phyloP scores from a whole-genome alignment of 805 yeast genomes.

The Torulaspora maleeae region DNA sequence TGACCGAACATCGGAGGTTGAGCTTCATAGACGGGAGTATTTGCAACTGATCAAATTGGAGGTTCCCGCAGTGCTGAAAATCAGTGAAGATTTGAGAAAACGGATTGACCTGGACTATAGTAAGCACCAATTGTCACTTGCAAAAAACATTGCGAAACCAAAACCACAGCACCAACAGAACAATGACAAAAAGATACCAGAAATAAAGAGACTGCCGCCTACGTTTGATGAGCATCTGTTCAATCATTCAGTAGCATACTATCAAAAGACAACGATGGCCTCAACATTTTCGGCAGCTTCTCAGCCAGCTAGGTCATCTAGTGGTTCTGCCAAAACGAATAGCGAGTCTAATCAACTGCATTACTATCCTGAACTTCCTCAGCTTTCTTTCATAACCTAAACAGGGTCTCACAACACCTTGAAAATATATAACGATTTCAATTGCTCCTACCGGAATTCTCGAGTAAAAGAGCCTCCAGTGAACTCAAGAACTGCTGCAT shows the following conservation, averaged over 20 bases:
- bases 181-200: slow-evolving; percentile 1
- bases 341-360: neutral
- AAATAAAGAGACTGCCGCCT: slow-evolving; percentile 16
- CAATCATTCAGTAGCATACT: slow-evolving; percentile 24
- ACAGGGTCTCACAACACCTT: neutral
- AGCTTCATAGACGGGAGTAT: slow-evolving; percentile 24
- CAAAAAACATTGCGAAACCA: slow-evolving; percentile 27
- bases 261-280: slow-evolving; percentile 8
- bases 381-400: slow-evolving; percentile 10
- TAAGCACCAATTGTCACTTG: slow-evolving; percentile 25
- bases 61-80: slow-evolving; percentile 32
- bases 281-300: neutral
- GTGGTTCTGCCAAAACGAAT: neutral
- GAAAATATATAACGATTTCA: neutral
- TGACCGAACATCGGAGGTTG: slow-evolving; percentile 1
- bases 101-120: slow-evolving; percentile 21
- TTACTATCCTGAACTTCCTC: slow-evolving; percentile 28
- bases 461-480: slow-evolving; percentile 1
- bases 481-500: slow-evolving; percentile 1
- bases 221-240: slow-evolving; percentile 29
- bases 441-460: neutral
- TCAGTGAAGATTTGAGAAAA: slow-evolving; percentile 28
- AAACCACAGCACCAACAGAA: slow-evolving; percentile 5
- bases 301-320: neutral
- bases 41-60: slow-evolving; percentile 30